phyloP scores from a whole-genome alignment of 768 basidiomycete species.

The Goffeauzyma gilvescens region DNA sequence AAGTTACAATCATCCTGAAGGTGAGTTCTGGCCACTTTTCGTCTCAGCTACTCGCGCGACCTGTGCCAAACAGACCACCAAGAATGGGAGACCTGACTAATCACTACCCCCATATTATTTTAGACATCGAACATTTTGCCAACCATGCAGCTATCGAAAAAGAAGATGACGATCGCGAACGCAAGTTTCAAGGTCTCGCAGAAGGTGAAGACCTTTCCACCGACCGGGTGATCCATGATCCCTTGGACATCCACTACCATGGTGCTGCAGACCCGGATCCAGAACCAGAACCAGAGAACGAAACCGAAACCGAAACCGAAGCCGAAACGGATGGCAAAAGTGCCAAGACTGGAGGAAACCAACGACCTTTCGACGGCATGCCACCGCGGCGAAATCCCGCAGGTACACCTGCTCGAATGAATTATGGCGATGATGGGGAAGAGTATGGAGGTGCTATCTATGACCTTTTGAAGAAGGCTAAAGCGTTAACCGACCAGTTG shows the following conservation, averaged over 20 bases:
- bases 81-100: neutral
- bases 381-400: no score
- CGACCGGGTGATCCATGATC: slow-evolving; percentile 35
- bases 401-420: no score
- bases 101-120: neutral
- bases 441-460: no score
- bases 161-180: slow-evolving; percentile 65
- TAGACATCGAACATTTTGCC: slow-evolving; percentile 59
- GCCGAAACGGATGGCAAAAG: no score
- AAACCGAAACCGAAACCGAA: no score
- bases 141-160: slow-evolving; percentile 69
- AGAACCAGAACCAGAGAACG: no score
- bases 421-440: no score
- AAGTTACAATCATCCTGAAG: slow-evolving; percentile 82
- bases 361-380: no score
- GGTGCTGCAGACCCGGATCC: neutral
- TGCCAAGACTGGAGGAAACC: no score
- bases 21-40: slow-evolving; percentile 25
- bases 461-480: slow-evolving; percentile 39
- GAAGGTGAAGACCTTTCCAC: slow-evolving; percentile 41
- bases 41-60: slow-evolving; percentile 15
- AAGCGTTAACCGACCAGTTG: slow-evolving; percentile 38
- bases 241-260: slow-evolving; percentile 13
- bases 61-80: neutral
- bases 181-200: slow-evolving; percentile 60